phyloP scores from a whole-genome alignment of 805 yeast species.

The Yarrowia porcina region DNA sequence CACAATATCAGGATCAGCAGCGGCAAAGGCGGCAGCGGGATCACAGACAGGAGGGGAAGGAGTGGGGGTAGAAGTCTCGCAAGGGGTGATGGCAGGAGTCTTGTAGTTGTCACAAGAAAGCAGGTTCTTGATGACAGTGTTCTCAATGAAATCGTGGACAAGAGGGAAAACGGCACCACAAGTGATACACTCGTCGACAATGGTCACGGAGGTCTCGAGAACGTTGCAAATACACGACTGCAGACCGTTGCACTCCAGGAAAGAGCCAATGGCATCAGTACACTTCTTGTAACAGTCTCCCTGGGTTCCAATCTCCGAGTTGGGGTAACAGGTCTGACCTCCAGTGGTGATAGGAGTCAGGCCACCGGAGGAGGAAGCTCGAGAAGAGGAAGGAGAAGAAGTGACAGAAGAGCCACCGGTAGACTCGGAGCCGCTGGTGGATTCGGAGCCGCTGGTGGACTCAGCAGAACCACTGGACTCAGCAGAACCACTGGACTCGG shows the following conservation, averaged over 20 bases:
- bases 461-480: not conserved
- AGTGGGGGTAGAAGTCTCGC: conserved; percentile 2
- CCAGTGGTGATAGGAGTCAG: not conserved
- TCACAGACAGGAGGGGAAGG: conserved; percentile 23
- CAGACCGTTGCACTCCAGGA: not conserved
- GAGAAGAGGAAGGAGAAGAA: not conserved
- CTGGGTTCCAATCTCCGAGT: conserved; percentile 1
- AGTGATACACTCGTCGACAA: conserved; percentile 8
- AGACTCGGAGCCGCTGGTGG: not conserved
- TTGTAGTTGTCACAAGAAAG: conserved; percentile 10
- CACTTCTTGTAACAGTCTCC: conserved; percentile 16
- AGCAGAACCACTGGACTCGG: not conserved
- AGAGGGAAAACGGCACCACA: conserved; percentile 20
- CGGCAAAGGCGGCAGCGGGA: conserved; percentile 34
- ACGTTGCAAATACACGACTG: not conserved
- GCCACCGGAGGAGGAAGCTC: not conserved
- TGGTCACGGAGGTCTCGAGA: not conserved
- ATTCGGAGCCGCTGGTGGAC: not conserved
- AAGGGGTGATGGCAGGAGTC: not conserved
- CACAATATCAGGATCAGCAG: conserved; percentile 26
- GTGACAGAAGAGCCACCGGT: not conserved
- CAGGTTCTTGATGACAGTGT: not conserved
- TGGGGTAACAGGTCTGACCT: not conserved
- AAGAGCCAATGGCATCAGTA: not conserved
- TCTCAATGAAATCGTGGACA: not conserved